phyloP scores from a whole-genome alignment of 2,329 filamentous ascomycete species.

The Aureobasidium subglaciale region DNA sequence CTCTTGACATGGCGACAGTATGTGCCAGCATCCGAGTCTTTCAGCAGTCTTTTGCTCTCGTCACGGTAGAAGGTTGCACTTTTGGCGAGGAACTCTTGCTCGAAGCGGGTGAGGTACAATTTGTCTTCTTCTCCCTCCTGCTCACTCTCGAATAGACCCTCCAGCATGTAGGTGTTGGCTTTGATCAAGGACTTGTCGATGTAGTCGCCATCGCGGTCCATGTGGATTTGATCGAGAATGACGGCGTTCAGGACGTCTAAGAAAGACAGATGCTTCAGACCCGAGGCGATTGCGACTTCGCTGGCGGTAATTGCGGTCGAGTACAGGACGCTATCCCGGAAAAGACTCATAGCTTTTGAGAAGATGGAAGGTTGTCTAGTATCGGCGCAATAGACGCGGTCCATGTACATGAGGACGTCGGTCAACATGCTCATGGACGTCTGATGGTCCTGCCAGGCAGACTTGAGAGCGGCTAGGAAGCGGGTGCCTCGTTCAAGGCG shows the following conservation, averaged over 20 bases:
- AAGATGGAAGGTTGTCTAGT: slow-evolving; percentile 72
- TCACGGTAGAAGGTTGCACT: slow-evolving; percentile 67
- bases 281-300: slow-evolving; percentile 36
- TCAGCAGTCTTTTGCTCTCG: slow-evolving; percentile 68
- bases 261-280: too few species aligned
- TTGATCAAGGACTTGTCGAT: slow-evolving; percentile 79
- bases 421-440: slow-evolving; percentile 92
- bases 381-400: slow-evolving; percentile 73
- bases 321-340: slow-evolving; percentile 76
- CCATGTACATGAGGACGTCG: slow-evolving; percentile 95
- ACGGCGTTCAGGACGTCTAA: slow-evolving; percentile 72
- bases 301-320: slow-evolving; percentile 42
- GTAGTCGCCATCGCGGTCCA: slow-evolving; percentile 84
- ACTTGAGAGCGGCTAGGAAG: slow-evolving; percentile 68
- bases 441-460: slow-evolving; percentile 83
- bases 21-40: slow-evolving; percentile 68
- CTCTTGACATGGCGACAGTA: slow-evolving; percentile 73
- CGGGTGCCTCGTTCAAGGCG: slow-evolving; percentile 72
- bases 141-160: slow-evolving; percentile 75
- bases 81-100: slow-evolving; percentile 64
- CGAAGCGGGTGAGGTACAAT: slow-evolving; percentile 77
- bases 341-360: slow-evolving; percentile 75
- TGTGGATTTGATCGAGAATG: slow-evolving; percentile 81
- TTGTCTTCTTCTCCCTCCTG: slow-evolving; percentile 71
- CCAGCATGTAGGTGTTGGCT: slow-evolving; percentile 82